Percentiles rank a stretch among this genome's conserved stretches.
Evolutionary conservation across 371 early-diverging fungal genomes (phyloP).

Genomic region (Mortierella sp.): DNA sequence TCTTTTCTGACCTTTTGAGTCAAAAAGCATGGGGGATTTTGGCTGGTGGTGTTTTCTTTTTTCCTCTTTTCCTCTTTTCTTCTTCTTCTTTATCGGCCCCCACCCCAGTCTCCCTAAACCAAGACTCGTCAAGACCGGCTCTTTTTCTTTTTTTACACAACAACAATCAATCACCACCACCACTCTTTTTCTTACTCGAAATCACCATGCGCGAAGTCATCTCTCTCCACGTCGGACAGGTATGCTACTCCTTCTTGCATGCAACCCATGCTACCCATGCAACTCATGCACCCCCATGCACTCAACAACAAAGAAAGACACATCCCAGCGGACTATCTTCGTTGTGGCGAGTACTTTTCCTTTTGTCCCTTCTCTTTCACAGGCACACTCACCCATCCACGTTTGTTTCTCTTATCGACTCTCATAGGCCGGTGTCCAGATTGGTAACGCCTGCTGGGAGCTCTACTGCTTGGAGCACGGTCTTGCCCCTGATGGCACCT

Average conservation of each 20-base stretch:
- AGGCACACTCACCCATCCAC: neutral
- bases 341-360: neutral
- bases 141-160: neutral
- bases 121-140: constrained; percentile 49
- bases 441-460: constrained; percentile 99
- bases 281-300: no score
- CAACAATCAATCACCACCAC: neutral
- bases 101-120: constrained; percentile 40
- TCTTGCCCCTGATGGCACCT: constrained; percentile 89
- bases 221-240: constrained; percentile 56
- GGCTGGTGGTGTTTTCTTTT: neutral
- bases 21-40: constrained; percentile 1
- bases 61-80: constrained; percentile 4
- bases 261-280: neutral
- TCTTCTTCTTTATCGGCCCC: constrained; percentile 48
- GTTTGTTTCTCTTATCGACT: neutral
- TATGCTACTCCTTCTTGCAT: neutral
- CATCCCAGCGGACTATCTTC: neutral
- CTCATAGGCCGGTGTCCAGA: constrained; percentile 94
- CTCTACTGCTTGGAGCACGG: constrained; percentile 98
- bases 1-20: neutral
- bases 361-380: neutral
- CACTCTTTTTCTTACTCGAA: neutral
- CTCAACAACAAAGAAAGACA: neutral
- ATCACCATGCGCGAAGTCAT: constrained; percentile 53